Evolutionary conservation across 75 land plant genomes (phyloP).

Genomic region (Pseudotsuga menziesii): DNA sequence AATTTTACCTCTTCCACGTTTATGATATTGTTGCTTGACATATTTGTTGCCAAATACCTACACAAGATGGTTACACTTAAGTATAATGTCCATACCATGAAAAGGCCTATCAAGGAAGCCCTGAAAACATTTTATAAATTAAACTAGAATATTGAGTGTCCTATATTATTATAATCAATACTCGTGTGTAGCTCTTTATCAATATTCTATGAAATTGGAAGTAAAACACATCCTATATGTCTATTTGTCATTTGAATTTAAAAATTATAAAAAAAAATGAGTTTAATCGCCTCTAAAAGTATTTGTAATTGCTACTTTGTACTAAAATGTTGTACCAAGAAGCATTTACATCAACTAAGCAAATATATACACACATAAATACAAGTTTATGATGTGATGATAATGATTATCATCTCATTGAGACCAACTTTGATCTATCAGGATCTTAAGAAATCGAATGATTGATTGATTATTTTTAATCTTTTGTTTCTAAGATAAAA

Average conservation of each 20-base stretch:
- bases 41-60: slow-evolving; percentile 47
- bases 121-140: no score
- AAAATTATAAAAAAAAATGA: neutral
- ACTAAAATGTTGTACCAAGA: neutral
- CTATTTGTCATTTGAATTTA: neutral
- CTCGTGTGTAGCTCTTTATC: no score
- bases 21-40: slow-evolving; percentile 41
- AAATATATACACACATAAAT: neutral
- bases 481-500: no score
- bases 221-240: neutral
- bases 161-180: neutral
- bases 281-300: neutral
- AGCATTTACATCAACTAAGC: neutral
- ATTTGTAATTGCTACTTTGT: neutral
- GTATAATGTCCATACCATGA: neutral
- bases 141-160: neutral
- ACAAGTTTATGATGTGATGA: neutral
- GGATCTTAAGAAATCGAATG: no score
- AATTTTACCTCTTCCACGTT: slow-evolving; percentile 40
- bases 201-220: no score
- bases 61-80: neutral
- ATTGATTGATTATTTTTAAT: no score
- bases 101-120: neutral
- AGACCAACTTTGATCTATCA: no score
- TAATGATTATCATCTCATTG: no score